These are phyloP conservation scores for Ceratocystis cubensis DNA, from an alignment of 2,329 filamentous ascomycete genomes.

Conservation along the genomic window DNA sequence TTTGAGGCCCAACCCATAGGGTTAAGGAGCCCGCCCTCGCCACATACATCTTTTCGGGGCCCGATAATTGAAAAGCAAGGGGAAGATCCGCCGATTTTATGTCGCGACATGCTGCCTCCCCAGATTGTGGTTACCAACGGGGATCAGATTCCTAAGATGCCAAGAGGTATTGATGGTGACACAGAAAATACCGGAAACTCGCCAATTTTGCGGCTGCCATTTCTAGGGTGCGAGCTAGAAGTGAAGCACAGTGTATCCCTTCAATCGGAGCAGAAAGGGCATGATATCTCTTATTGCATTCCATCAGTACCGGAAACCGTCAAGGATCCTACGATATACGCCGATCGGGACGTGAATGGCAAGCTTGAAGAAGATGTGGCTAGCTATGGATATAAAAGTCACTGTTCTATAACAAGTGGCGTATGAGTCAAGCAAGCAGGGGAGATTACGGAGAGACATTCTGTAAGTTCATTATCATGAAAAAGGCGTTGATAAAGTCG, in stretches of 20 bases:
- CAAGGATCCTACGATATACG: background rate
- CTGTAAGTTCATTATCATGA: background rate
- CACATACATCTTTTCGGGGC: background rate
- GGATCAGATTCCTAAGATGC: conserved; percentile 1
- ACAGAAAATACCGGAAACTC: background rate
- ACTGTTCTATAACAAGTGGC: background rate
- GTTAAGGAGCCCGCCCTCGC: background rate
- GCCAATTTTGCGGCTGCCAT: background rate
- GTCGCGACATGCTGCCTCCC: background rate
- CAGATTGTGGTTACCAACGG: background rate
- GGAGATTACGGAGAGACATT: background rate
- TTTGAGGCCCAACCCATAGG: background rate
- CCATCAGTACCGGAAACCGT: background rate
- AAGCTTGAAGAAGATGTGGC: background rate
- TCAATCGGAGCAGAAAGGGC: conserved; percentile 2
- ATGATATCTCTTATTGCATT: background rate
- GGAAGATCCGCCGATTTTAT: background rate
- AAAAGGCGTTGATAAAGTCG: background rate
- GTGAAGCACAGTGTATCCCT: background rate
- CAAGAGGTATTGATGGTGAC: background rate
- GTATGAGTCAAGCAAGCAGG: background rate
- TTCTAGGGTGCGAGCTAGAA: background rate
- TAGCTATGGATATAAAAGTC: background rate
- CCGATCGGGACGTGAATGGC: background rate
- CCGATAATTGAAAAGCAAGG: background rate